Conservation (phyloP, 805 yeast species). For the Nakazawaea wickerhamii region DNA sequence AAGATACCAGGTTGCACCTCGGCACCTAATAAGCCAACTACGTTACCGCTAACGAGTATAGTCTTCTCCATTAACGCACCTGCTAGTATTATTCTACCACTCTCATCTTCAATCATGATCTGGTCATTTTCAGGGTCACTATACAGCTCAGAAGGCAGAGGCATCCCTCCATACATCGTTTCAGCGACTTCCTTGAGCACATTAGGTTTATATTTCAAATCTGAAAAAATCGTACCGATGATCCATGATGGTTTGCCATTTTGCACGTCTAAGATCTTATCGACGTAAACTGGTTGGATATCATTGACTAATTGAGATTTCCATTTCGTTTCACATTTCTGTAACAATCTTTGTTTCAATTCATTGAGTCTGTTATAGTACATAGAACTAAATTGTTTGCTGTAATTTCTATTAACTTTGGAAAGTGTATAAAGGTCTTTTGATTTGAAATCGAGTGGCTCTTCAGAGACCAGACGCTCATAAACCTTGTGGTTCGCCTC, state of each 20-base stretch:
- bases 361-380: conserved; percentile 33
- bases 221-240: conserved; percentile 81
- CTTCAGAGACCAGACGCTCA: conserved; percentile 2
- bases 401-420: conserved; percentile 26
- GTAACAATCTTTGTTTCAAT: conserved; percentile 24
- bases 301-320: conserved; percentile 34
- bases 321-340: conserved; percentile 31
- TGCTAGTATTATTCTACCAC: conserved; percentile 75
- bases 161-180: conserved; percentile 46
- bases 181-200: conserved; percentile 75
- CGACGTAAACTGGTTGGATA: conserved; percentile 24
- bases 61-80: conserved; percentile 55
- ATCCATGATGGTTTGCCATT: conserved; percentile 70
- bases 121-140: conserved; percentile 52
- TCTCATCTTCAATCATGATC: conserved; percentile 83
- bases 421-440: conserved; percentile 20
- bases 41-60: conserved; percentile 82
- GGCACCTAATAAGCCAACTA: conserved; percentile 81
- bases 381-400: conserved; percentile 37
- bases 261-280: conserved; percentile 57
- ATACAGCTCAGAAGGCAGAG: conserved; percentile 35
- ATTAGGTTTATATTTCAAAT: conserved; percentile 80
- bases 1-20: conserved; percentile 81
- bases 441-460: conserved; percentile 5
- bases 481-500: background rate